These are phyloP conservation scores for Lentinus polychrous DNA, from an alignment of 1,284 basidiomycete species.

Conservation along the genomic window DNA sequence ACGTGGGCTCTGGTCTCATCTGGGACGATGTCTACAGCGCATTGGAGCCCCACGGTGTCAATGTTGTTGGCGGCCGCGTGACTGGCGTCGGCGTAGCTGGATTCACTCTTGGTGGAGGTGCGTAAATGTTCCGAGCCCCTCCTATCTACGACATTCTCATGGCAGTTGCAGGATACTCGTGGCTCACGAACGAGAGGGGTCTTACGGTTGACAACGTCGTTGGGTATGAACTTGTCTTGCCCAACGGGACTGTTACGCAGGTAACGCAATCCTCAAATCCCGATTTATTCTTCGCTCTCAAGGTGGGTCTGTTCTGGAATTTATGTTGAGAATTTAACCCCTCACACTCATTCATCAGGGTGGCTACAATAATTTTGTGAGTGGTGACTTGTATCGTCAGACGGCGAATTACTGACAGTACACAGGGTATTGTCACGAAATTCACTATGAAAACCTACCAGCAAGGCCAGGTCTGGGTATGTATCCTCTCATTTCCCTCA, in stretches of 20 bases:
- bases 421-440: conserved; percentile 51
- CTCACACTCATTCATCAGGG: conserved; percentile 32
- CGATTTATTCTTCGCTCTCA: conserved; percentile 35
- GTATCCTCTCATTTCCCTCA: conserved; percentile 8
- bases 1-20: conserved; percentile 39
- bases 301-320: conserved; percentile 21
- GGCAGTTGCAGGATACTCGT: conserved; percentile 31
- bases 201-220: conserved; percentile 37
- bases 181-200: conserved; percentile 34
- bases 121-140: conserved; percentile 8
- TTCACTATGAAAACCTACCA: conserved; percentile 46
- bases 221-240: conserved; percentile 33
- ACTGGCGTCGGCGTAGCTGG: conserved; percentile 37
- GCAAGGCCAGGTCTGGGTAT: conserved; percentile 48
- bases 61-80: conserved; percentile 40
- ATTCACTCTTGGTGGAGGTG: conserved; percentile 40
- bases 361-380: conserved; percentile 54
- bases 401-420: not conserved
- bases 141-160: not conserved
- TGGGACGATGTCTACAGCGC: conserved; percentile 44
- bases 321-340: not conserved
- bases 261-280: conserved; percentile 20
- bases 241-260: conserved; percentile 29
- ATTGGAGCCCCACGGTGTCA: conserved; percentile 30
- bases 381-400: conserved; percentile 13